Evolutionary conservation across 202 grass and related monocot species (phyloP).

Genomic region (Setaria italica): DNA sequence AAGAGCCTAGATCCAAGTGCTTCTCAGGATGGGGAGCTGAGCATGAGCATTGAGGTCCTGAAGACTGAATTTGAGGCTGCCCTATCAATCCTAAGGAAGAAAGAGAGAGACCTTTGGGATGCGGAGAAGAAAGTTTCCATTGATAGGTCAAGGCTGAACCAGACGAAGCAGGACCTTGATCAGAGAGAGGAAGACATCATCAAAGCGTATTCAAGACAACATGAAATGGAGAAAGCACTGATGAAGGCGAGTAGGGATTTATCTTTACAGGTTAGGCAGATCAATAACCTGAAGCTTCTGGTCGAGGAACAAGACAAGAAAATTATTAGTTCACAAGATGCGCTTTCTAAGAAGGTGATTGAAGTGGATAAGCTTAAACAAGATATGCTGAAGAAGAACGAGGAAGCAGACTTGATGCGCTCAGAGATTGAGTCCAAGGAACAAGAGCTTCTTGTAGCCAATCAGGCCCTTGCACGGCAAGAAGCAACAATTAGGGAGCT

Average conservation of each 20-base stretch:
- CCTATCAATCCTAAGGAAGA: slow-evolving; percentile 63
- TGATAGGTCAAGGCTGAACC: slow-evolving; percentile 64
- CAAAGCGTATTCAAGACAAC: slow-evolving; percentile 64
- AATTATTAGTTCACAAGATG: slow-evolving; percentile 56
- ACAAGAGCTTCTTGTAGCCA: slow-evolving; percentile 53
- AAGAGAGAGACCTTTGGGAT: slow-evolving; percentile 68
- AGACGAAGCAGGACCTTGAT: slow-evolving; percentile 65
- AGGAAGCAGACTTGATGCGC: slow-evolving; percentile 51
- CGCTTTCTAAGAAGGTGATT: slow-evolving; percentile 62
- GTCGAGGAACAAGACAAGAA: slow-evolving; percentile 65
- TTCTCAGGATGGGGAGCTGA: slow-evolving; percentile 58
- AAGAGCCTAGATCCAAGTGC: slow-evolving; percentile 60
- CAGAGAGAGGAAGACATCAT: slow-evolving; percentile 64
- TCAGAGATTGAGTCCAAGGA: slow-evolving; percentile 71
- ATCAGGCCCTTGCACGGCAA: slow-evolving; percentile 55
- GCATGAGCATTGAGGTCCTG: slow-evolving; percentile 62
- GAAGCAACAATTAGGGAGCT: slow-evolving; percentile 61
- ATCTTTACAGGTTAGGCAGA: slow-evolving; percentile 64
- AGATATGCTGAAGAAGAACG: slow-evolving; percentile 72
- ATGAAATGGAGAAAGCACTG: slow-evolving; percentile 72
- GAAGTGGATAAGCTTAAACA: slow-evolving; percentile 74
- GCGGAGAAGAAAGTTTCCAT: slow-evolving; percentile 67
- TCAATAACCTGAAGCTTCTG: slow-evolving; percentile 68
- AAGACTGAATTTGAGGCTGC: slow-evolving; percentile 81
- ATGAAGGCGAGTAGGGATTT: slow-evolving; percentile 64